phyloP scores from a whole-genome alignment of 805 yeast species.

The Saccharomycopsis guyanensis region DNA sequence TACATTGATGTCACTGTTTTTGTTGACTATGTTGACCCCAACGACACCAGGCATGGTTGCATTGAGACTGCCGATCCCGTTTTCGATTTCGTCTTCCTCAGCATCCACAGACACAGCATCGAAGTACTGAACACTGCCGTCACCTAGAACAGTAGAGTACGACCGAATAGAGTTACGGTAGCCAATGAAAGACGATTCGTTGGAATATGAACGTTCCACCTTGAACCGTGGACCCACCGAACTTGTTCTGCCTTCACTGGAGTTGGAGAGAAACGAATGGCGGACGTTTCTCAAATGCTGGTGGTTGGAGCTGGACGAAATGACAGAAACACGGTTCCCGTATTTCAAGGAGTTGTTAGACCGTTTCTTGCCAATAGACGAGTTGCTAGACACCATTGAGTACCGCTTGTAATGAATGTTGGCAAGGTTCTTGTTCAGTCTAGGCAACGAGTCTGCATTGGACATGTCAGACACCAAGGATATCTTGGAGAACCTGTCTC shows the following conservation, averaged over 20 bases:
- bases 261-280: conserved; percentile 3
- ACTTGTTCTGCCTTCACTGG: neutral
- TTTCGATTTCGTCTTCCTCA: conserved; percentile 10
- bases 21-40: conserved; percentile 14
- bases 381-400: conserved; percentile 10
- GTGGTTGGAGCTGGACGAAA: neutral
- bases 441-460: conserved; percentile 1
- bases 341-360: conserved; percentile 1
- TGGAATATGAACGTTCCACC: conserved; percentile 6
- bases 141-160: conserved; percentile 9
- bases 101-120: conserved; percentile 16
- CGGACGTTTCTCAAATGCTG: conserved; percentile 18
- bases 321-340: neutral
- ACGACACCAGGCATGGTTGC: conserved; percentile 15
- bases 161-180: conserved; percentile 16
- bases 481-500: conserved; percentile 4
- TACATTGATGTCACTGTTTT: conserved; percentile 8
- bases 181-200: conserved; percentile 18
- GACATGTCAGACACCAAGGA: conserved; percentile 9
- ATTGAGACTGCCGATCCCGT: conserved; percentile 3
- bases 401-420: conserved; percentile 3
- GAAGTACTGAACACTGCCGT: conserved; percentile 11
- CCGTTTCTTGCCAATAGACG: conserved; percentile 10
- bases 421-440: neutral
- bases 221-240: conserved; percentile 1